Evolutionary conservation across 2,329 filamentous ascomycete genomes (phyloP).

Genomic region (Helotiales sp.): DNA sequence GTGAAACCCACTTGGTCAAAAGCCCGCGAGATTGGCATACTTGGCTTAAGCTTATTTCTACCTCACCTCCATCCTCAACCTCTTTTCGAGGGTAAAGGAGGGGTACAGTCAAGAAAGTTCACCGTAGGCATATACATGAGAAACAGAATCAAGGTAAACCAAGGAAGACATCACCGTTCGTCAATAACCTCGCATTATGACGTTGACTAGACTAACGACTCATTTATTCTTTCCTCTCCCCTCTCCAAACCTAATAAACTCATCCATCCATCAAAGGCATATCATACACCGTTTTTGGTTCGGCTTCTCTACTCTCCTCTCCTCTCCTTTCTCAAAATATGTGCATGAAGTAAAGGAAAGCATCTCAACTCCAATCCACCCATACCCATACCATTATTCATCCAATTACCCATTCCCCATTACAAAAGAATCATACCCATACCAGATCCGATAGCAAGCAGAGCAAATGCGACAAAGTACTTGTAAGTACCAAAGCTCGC

Average conservation of each 20-base stretch:
- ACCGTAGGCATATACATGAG: no score
- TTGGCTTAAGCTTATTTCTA: not conserved
- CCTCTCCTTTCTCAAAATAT: not conserved
- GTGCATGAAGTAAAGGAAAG: not conserved
- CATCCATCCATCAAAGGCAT: no score
- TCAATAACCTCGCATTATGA: no score
- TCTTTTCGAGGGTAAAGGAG: no score
- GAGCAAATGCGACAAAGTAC: slow-evolving; percentile 21
- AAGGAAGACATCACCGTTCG: no score
- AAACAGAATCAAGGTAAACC: no score
- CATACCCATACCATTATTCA: not conserved
- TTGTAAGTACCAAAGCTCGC: slow-evolving; percentile 21
- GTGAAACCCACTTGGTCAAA: not conserved
- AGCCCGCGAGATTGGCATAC: not conserved
- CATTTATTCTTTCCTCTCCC: no score
- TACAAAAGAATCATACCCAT: slow-evolving; percentile 26
- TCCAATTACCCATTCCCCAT: not conserved
- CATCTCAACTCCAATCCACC: not conserved
- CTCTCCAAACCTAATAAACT: no score
- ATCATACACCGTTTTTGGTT: slow-evolving; percentile 6
- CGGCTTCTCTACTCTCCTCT: not conserved
- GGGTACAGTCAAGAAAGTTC: no score
- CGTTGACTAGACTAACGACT: no score
- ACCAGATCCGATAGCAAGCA: slow-evolving; percentile 23
- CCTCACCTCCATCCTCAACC: not conserved